Percentiles rank a stretch among this genome's conserved stretches.
Evolutionary conservation across 176 grass and related monocot species (phyloP).

Genomic region (Paspalum vaginatum): DNA sequence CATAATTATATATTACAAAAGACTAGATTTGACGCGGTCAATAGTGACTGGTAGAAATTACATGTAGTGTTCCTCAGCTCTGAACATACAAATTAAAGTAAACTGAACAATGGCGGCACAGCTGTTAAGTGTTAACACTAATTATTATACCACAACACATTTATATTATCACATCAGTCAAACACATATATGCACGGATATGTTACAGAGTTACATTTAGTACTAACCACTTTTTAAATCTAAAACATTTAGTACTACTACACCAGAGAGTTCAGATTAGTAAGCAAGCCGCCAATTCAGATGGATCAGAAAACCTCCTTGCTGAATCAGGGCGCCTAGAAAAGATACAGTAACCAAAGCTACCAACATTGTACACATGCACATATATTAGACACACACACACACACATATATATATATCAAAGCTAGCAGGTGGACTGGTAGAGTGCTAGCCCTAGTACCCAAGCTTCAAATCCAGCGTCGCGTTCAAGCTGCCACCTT

Average conservation of each 20-base stretch:
- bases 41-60: too few relatives aligned
- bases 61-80: neutral
- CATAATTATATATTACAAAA: neutral
- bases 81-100: neutral
- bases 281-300: conserved; percentile 24
- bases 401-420: conserved; percentile 4
- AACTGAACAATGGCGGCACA: neutral
- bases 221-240: neutral
- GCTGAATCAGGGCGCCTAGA: conserved; percentile 33
- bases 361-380: conserved; percentile 1
- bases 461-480: conserved; percentile 48
- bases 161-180: conserved; percentile 9
- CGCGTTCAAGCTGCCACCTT: conserved; percentile 12
- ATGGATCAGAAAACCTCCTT: conserved; percentile 27
- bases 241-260: neutral
- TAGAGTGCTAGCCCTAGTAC: neutral
- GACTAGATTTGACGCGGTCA: too few relatives aligned
- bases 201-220: conserved; percentile 1
- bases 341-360: neutral
- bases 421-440: neutral
- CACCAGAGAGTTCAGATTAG: neutral
- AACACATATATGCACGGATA: neutral
- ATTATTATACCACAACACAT: neutral
- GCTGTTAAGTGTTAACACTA: neutral
- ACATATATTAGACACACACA: neutral